Conservation (phyloP, 2,329 filamentous ascomycete genomes). For the Penicillium paneum region DNA sequence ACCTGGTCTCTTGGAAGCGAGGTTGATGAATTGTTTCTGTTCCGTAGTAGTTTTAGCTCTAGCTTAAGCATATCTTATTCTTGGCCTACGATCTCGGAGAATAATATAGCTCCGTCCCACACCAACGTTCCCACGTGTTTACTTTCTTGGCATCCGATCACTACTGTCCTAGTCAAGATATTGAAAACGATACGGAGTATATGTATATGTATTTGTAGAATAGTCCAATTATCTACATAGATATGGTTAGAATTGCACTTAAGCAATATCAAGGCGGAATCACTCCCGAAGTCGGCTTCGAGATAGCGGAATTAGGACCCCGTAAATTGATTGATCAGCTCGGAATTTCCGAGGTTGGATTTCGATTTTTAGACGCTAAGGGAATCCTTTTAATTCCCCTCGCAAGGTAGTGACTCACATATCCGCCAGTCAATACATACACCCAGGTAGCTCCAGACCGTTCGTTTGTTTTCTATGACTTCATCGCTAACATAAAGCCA, state of each 20-base stretch:
- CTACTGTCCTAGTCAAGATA: background rate
- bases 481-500: background rate
- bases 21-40: slow-evolving; percentile 6
- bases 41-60: slow-evolving; percentile 14
- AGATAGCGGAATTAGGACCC: background rate
- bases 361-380: background rate
- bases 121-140: background rate
- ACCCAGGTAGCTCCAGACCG: background rate
- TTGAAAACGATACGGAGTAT: background rate
- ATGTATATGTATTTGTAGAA: background rate
- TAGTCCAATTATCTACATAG: background rate
- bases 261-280: background rate
- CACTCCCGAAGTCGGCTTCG: background rate
- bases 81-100: background rate
- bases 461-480: background rate
- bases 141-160: background rate
- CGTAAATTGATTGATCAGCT: slow-evolving; percentile 21
- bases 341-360: background rate
- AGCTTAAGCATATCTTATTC: slow-evolving; percentile 7
- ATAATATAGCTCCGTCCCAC: background rate
- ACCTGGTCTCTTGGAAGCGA: slow-evolving; percentile 7
- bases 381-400: background rate
- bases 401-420: background rate
- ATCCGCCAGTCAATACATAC: background rate
- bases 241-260: background rate